Base-by-base conservation (phyloP, 176 grass and related monocot species). In the Avena insularis region DNA sequence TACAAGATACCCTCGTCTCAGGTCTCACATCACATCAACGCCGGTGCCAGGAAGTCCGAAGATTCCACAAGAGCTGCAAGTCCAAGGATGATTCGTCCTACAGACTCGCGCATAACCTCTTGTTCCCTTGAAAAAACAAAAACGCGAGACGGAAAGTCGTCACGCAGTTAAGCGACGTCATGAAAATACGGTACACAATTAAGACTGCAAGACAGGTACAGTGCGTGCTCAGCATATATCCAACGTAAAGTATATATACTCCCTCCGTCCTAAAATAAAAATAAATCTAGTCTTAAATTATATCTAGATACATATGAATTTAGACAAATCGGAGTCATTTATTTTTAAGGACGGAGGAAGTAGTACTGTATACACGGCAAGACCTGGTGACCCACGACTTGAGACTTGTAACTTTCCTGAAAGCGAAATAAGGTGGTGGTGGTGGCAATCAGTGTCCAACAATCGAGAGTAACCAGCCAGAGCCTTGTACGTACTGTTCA, bases 371-470 rank as follows among this genome's bases (percentile, higher is more conserved):
- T 19, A 25, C 19, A 50, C 9, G 12, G 31, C 43, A 29, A 8
- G 49, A 66, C 57, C 15, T 15, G 16, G 15, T 17, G 53, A 55
- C 53, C 69, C 59, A 67, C 56, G 86, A 84, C 46, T 43, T 16
- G 56, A 9, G 75, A 80, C 66, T 17, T 45, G 57, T 51, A 65
- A 80, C 17, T 70, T 69, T 3, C 36, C 27, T 68, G 80, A 88
- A 38, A 27, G 19, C 58, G 1, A 73, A 88, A 57, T 29, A 29
- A 29, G 29, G 29, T 29, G 29, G 29, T 29, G 45, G 63, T 8
- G 23, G 23, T 1, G 23, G 36, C 19, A 38, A 31, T 12, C 13
- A 12, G 27, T 51, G 27, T 77, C 43, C 23, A 83, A 23, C 25
- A 2, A 51, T 67, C 14, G 33, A 25, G 47, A 54, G 0, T 49